Percentiles rank a stretch among this genome's conserved stretches.
Evolutionary conservation across 176 grass and related monocot genomes (phyloP).

Genomic region (Metroxylon sagu): DNA sequence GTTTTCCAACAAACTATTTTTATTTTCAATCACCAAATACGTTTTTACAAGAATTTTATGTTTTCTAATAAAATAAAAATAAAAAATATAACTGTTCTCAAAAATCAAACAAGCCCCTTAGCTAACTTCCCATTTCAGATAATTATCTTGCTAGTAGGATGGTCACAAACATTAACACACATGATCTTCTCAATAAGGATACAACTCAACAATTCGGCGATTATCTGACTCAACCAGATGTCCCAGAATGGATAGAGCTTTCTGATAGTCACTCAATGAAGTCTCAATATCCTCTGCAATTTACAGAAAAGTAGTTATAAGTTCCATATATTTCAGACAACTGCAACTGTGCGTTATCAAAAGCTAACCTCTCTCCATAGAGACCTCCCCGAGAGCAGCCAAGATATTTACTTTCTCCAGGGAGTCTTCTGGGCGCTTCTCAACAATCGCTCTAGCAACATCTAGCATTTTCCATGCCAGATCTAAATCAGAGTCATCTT

Average conservation of each 20-base stretch:
- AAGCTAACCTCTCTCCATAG: slow-evolving; percentile 78
- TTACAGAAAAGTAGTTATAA: slow-evolving; percentile 2
- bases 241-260: slow-evolving; percentile 77
- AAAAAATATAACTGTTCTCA: no score
- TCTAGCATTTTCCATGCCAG: slow-evolving; percentile 96
- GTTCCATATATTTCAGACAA: neutral
- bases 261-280: slow-evolving; percentile 75
- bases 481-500: slow-evolving; percentile 96
- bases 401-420: slow-evolving; percentile 87
- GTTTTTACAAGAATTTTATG: no score
- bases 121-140: no score
- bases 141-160: no score
- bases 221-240: slow-evolving; percentile 66
- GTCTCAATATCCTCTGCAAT: slow-evolving; percentile 87
- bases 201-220: slow-evolving; percentile 82
- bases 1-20: no score
- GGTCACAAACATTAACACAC: no score
- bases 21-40: no score
- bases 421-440: slow-evolving; percentile 50
- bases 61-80: no score
- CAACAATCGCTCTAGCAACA: slow-evolving; percentile 91
- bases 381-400: slow-evolving; percentile 75
- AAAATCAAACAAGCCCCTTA: no score
- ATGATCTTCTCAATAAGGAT: slow-evolving; percentile 32
- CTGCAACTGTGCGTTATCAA: neutral